These are phyloP conservation scores for Fusarium sororula DNA, from an alignment of 2,329 filamentous ascomycete species.

Conservation along the genomic window DNA sequence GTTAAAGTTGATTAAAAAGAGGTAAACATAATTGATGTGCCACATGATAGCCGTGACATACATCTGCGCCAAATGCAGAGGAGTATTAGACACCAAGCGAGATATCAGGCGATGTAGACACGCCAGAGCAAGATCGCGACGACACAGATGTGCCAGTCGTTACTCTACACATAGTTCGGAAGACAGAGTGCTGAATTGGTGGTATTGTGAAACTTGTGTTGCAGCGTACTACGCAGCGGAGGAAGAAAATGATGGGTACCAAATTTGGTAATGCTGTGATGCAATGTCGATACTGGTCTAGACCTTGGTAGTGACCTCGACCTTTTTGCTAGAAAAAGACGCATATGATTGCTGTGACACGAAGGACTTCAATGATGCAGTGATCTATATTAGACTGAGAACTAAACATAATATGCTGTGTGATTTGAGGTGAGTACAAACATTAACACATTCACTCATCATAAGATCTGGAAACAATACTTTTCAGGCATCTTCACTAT, in stretches of 20 bases:
- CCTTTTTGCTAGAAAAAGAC: accelerated
- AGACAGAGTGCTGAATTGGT: background rate
- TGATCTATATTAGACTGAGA: accelerated
- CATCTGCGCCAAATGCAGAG: background rate
- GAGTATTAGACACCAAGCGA: background rate
- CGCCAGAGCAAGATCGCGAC: background rate
- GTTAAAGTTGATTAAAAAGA: accelerated
- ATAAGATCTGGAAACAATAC: accelerated
- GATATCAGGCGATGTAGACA: background rate
- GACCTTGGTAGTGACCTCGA: accelerated
- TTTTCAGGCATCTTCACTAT: accelerated
- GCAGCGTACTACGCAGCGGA: background rate
- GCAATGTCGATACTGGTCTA: no score
- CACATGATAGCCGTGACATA: background rate
- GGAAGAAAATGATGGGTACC: background rate
- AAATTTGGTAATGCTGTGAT: background rate
- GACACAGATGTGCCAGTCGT: background rate
- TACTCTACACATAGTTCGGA: background rate
- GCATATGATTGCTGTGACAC: no score
- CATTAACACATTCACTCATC: background rate
- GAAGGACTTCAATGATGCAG: background rate
- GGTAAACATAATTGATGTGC: background rate
- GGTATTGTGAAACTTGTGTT: background rate
- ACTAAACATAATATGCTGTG: background rate
- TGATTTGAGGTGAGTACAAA: accelerated